Conservation (phyloP, 1,284 basidiomycete species). For the Laetiporus sulphureus region DNA sequence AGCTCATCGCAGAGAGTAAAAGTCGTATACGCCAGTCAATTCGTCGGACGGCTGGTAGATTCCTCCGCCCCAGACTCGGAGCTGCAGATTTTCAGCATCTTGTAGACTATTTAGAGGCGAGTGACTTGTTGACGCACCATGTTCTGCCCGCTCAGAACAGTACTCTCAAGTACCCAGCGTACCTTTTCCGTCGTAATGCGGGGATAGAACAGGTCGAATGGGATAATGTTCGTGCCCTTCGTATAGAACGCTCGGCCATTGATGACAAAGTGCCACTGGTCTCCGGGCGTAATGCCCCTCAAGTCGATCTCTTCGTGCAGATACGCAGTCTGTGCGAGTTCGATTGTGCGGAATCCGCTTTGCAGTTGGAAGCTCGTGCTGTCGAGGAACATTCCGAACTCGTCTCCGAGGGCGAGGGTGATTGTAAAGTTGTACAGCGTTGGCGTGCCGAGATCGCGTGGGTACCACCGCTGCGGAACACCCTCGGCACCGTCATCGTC, state of each 20-base stretch:
- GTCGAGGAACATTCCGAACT: not conserved
- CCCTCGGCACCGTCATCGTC: constrained; percentile 38
- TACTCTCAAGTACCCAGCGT: constrained; percentile 51
- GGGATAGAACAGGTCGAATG: constrained; percentile 54
- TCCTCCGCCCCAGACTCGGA: constrained; percentile 55
- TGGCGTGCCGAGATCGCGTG: constrained; percentile 47
- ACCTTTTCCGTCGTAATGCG: constrained; percentile 44
- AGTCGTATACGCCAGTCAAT: constrained; percentile 45
- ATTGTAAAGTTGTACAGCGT: constrained; percentile 46
- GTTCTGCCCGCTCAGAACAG: constrained; percentile 48
- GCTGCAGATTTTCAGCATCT: constrained; percentile 21
- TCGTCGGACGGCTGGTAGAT: constrained; percentile 30
- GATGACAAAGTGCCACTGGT: constrained; percentile 54
- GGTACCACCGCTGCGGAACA: constrained; percentile 46
- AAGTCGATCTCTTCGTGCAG: constrained; percentile 34
- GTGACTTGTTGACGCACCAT: too few relatives aligned
- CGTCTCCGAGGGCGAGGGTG: constrained; percentile 20
- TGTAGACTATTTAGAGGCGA: not conserved
- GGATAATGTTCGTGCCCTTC: constrained; percentile 51
- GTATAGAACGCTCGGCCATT: constrained; percentile 51
- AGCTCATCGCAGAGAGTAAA: constrained; percentile 60
- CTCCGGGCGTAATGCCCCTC: constrained; percentile 48
- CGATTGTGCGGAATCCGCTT: constrained; percentile 52
- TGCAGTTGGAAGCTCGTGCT: constrained; percentile 29
- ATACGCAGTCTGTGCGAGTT: constrained; percentile 43